Percentiles rank a stretch among this genome's conserved stretches.
Evolutionary conservation across 1,284 basidiomycete species (phyloP).

Genomic region (Heterobasidion occidentale): DNA sequence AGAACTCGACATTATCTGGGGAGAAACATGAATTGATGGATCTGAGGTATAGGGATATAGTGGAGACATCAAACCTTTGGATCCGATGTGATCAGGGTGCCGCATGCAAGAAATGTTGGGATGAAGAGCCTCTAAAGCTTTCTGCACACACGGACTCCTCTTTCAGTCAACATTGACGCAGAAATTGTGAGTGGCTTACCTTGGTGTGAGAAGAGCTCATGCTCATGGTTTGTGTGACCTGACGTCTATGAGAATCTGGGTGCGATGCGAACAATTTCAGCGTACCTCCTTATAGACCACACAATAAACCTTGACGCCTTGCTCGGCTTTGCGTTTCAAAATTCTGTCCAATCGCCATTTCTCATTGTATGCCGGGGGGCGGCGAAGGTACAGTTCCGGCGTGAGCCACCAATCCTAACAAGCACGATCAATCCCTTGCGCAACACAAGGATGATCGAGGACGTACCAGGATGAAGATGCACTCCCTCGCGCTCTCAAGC

Average conservation of each 20-base stretch:
- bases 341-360: conserved; percentile 85
- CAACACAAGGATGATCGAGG: not conserved
- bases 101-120: conserved; percentile 83
- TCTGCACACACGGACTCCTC: conserved; percentile 28
- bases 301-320: conserved; percentile 86
- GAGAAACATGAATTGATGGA: not conserved
- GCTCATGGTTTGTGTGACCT: conserved; percentile 85
- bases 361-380: conserved; percentile 76
- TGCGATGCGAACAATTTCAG: not conserved
- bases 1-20: conserved; percentile 68
- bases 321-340: conserved; percentile 78
- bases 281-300: conserved; percentile 82
- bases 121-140: conserved; percentile 74
- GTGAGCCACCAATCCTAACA: conserved; percentile 85
- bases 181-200: conserved; percentile 24
- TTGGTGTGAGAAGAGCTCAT: conserved; percentile 86
- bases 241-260: conserved; percentile 3
- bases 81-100: conserved; percentile 85
- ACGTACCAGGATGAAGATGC: conserved; percentile 69
- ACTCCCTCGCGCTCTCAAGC: conserved; percentile 68
- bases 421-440: not conserved
- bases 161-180: conserved; percentile 3
- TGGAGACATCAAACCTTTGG: conserved; percentile 43
- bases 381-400: conserved; percentile 86
- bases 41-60: not conserved